Evolutionary conservation across 2,329 filamentous ascomycete genomes (phyloP).

Genomic region (Diaporthe citrichinensis): DNA sequence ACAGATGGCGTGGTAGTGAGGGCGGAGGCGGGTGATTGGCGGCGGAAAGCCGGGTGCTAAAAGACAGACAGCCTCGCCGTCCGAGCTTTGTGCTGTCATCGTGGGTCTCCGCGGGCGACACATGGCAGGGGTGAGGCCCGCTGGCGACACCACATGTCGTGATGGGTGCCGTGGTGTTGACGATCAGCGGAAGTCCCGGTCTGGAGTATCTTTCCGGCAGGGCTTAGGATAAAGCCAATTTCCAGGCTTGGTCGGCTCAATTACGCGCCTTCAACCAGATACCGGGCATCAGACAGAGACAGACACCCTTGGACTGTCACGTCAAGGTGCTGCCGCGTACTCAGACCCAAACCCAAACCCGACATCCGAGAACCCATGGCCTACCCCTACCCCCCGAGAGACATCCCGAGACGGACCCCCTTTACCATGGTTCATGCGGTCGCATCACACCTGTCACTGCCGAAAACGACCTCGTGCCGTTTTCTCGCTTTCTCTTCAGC

Average conservation of each 20-base stretch:
- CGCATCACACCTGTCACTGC: constrained; percentile 27
- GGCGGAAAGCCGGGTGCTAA: constrained; percentile 8
- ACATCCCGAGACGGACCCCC: constrained; percentile 22
- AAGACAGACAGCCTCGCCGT: neutral
- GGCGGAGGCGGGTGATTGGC: neutral
- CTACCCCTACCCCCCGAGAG: neutral
- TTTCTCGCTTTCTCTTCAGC: neutral
- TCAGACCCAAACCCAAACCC: constrained; percentile 21
- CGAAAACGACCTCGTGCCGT: neutral
- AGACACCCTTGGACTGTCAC: neutral
- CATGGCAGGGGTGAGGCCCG: neutral
- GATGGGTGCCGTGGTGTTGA: constrained; percentile 24
- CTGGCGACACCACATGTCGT: constrained; percentile 25
- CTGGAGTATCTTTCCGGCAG: neutral
- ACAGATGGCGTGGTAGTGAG: constrained; percentile 12
- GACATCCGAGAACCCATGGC: constrained; percentile 21
- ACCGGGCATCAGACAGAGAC: neutral
- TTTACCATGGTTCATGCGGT: constrained; percentile 26
- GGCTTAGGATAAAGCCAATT: constrained; percentile 21
- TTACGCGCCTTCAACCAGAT: constrained; percentile 3
- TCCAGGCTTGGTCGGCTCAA: constrained; percentile 20
- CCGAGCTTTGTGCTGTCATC: neutral
- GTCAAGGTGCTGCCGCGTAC: constrained; percentile 9
- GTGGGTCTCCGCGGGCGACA: neutral
- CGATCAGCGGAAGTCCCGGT: neutral